A percentile compares a stretch with the other conserved stretches of the same genome.
Evolutionary conservation across 257 asterid genomes (phyloP).

Genomic region (Schizonepeta tenuifolia): DNA sequence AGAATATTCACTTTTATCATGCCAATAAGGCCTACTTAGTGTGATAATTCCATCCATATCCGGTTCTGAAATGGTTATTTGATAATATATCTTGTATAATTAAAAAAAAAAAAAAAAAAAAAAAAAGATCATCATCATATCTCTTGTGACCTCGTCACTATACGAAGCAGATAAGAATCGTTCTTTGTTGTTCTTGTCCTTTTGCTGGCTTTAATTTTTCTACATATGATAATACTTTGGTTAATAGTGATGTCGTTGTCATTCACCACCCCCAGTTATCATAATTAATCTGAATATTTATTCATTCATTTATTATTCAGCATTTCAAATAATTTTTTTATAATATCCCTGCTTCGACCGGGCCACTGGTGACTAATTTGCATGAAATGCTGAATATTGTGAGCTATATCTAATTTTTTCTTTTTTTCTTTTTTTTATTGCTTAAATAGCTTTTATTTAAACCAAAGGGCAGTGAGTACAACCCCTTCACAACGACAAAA

Average conservation of each 20-base stretch:
- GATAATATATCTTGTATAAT: too few species aligned
- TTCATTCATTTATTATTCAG: not conserved
- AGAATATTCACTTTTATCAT: not conserved
- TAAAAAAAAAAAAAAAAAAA: too few species aligned
- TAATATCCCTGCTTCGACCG: not conserved
- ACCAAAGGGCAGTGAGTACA: too few species aligned
- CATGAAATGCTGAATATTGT: not conserved
- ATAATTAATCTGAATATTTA: not conserved
- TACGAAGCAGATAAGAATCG: constrained; percentile 22
- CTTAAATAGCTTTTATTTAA: too few species aligned
- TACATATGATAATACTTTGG: not conserved
- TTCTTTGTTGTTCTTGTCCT: not conserved
- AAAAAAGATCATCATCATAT: too few species aligned
- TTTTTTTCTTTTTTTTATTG: too few species aligned
- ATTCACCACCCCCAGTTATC: not conserved
- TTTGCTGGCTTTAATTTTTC: not conserved
- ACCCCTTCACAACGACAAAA: too few species aligned
- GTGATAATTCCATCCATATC: too few species aligned
- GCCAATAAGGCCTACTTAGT: too few species aligned
- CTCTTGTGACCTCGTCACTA: not conserved
- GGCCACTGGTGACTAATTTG: not conserved
- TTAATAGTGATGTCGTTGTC: constrained; percentile 8
- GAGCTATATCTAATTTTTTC: too few species aligned
- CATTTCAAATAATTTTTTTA: not conserved
- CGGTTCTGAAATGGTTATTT: too few species aligned